Percentiles rank a stretch among this genome's conserved stretches.
phyloP scores from a whole-genome alignment of 1,284 basidiomycete genomes.

The Somion occarium region DNA sequence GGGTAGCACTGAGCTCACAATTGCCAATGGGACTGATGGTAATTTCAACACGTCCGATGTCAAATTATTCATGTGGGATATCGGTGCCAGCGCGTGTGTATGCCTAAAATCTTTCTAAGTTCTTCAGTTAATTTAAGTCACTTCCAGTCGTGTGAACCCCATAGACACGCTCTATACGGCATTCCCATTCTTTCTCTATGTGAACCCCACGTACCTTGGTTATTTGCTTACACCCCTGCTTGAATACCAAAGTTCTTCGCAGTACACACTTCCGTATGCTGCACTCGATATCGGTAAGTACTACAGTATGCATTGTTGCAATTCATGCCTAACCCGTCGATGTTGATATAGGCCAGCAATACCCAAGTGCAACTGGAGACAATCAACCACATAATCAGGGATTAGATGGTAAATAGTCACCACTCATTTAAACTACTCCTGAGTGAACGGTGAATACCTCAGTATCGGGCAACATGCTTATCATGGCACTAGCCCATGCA shows the following conservation, averaged over 20 bases:
- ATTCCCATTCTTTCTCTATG: conserved; percentile 38
- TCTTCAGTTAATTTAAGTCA: background rate
- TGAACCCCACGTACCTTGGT: conserved; percentile 35
- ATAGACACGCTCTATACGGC: conserved; percentile 42
- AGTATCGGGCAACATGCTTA: conserved; percentile 73
- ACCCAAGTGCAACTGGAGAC: conserved; percentile 24
- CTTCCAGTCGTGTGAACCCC: conserved; percentile 34
- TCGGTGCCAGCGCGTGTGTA: conserved; percentile 20
- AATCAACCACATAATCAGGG: conserved; percentile 20
- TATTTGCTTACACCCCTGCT: conserved; percentile 38
- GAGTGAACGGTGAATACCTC: background rate
- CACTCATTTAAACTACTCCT: background rate
- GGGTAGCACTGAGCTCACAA: conserved; percentile 30
- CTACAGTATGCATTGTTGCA: too few relatives aligned
- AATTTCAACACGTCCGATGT: conserved; percentile 31
- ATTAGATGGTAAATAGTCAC: conserved; percentile 1
- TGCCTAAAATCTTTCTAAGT: conserved; percentile 11
- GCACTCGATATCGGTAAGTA: conserved; percentile 34
- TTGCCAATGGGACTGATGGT: conserved; percentile 24
- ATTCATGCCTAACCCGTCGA: background rate
- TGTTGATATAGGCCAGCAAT: conserved; percentile 9
- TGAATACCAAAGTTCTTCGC: conserved; percentile 29
- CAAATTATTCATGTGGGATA: conserved; percentile 41
- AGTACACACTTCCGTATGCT: conserved; percentile 28
- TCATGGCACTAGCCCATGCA: conserved; percentile 65